Conservation (phyloP, 2,329 filamentous ascomycete genomes). For the Cercospora sp. region DNA sequence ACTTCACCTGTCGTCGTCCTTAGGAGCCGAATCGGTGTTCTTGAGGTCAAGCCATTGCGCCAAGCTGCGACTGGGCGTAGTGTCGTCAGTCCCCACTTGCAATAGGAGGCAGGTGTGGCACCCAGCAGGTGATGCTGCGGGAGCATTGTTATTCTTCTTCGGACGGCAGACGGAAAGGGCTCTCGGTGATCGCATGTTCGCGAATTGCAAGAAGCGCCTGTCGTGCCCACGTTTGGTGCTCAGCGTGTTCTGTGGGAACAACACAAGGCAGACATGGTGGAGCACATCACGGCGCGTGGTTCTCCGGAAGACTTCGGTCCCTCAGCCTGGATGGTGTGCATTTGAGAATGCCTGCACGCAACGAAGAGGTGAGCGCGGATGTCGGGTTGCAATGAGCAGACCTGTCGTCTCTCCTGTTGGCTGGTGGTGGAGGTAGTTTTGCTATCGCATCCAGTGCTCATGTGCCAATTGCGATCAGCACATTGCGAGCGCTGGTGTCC, state of each 20-base stretch:
- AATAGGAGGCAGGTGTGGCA: not conserved
- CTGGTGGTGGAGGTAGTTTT: not conserved
- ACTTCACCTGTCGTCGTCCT: not conserved
- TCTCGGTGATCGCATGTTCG: not conserved
- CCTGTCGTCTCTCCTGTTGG: not conserved
- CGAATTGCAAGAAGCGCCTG: not conserved
- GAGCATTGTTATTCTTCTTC: not conserved
- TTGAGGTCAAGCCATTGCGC: not conserved
- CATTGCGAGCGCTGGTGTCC: not conserved
- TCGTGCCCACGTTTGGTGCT: not conserved
- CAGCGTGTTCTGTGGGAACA: not conserved
- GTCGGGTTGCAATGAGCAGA: not conserved
- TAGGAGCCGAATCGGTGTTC: not conserved
- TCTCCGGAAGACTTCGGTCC: not conserved
- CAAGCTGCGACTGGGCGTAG: not conserved
- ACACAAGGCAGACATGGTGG: not conserved
- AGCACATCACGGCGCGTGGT: not conserved
- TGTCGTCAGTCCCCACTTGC: not conserved
- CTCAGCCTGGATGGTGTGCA: not conserved
- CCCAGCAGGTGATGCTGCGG: not conserved
- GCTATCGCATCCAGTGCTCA: not conserved
- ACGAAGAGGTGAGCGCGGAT: not conserved
- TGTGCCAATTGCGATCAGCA: not conserved
- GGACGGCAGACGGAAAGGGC: not conserved
- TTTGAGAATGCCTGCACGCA: not conserved